phyloP scores from a whole-genome alignment of 2,329 filamentous ascomycete species.

The Ascosphaera aggregata region DNA sequence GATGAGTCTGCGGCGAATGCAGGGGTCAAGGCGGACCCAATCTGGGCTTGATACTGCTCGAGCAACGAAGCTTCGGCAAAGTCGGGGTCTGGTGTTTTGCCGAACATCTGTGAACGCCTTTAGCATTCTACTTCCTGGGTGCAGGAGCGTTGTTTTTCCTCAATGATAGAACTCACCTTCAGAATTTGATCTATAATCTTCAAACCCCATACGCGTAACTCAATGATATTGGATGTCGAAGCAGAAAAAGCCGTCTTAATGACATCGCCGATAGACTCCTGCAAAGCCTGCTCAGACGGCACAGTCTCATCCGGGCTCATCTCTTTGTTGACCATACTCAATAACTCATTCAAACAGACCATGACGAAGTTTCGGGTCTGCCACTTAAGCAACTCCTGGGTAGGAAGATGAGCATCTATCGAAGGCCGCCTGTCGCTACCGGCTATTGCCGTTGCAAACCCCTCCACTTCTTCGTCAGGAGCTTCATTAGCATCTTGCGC shows the following conservation, averaged over 20 bases:
- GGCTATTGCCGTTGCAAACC: constrained; percentile 59
- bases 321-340: constrained; percentile 56
- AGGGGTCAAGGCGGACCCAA: constrained; percentile 85
- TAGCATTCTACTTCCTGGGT: no score
- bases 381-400: constrained; percentile 82
- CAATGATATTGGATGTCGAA: constrained; percentile 77
- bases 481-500: constrained; percentile 42
- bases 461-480: constrained; percentile 88
- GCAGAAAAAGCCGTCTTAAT: constrained; percentile 95
- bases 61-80: constrained; percentile 92
- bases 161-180: constrained; percentile 25
- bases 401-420: constrained; percentile 25
- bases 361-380: constrained; percentile 90
- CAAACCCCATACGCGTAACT: constrained; percentile 72
- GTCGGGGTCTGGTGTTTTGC: constrained; percentile 82
- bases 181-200: constrained; percentile 86
- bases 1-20: constrained; percentile 93
- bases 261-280: constrained; percentile 70
- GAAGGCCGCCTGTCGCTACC: constrained; percentile 34
- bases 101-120: constrained; percentile 48
- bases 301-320: constrained; percentile 58
- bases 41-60: constrained; percentile 96
- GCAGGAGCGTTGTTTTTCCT: no score
- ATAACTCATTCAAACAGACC: constrained; percentile 63
- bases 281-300: constrained; percentile 51